A percentile compares a stretch with the other conserved stretches of the same genome.
phyloP scores from a whole-genome alignment of 306 rosid species.

The Hippophae tibetana region DNA sequence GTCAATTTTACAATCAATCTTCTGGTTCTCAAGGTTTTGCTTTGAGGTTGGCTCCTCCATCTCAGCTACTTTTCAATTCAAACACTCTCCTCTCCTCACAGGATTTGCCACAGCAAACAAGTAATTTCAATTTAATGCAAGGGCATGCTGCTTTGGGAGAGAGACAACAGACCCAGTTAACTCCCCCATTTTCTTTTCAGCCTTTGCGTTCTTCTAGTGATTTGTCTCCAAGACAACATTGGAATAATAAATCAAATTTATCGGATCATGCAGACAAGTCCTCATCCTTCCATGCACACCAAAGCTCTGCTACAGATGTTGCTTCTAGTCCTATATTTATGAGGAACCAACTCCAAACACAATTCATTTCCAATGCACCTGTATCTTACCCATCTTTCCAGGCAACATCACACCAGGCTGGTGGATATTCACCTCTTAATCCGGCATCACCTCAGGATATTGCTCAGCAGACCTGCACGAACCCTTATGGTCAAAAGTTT shows the following conservation, averaged over 20 bases:
- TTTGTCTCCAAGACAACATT: conserved; percentile 24
- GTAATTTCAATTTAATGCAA: conserved; percentile 23
- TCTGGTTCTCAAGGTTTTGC: conserved; percentile 34
- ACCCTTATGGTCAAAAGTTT: conserved; percentile 24
- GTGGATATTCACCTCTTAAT: conserved; percentile 28
- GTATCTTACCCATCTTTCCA: conserved; percentile 19
- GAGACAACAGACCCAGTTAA: conserved; percentile 24
- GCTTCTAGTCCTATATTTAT: conserved; percentile 27
- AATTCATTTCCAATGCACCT: conserved; percentile 17
- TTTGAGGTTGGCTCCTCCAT: conserved; percentile 37
- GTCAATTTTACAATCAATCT: conserved; percentile 28
- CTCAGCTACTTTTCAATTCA: conserved; percentile 23
- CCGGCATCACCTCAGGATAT: conserved; percentile 25
- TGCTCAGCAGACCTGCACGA: conserved; percentile 15
- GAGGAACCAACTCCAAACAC: conserved; percentile 36
- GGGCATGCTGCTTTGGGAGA: conserved; percentile 23
- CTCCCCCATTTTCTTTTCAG: conserved; percentile 20
- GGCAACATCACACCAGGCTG: conserved; percentile 21
- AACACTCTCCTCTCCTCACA: conserved; percentile 24
- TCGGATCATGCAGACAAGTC: conserved; percentile 21
- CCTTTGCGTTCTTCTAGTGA: conserved; percentile 23
- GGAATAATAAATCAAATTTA: conserved; percentile 27
- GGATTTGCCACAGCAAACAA: conserved; percentile 24
- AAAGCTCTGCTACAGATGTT: conserved; percentile 19
- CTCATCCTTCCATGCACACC: conserved; percentile 19